A percentile compares a stretch with the other conserved stretches of the same genome.
Evolutionary conservation across 1,284 basidiomycete genomes (phyloP).

Genomic region (Mycena citricolor): DNA sequence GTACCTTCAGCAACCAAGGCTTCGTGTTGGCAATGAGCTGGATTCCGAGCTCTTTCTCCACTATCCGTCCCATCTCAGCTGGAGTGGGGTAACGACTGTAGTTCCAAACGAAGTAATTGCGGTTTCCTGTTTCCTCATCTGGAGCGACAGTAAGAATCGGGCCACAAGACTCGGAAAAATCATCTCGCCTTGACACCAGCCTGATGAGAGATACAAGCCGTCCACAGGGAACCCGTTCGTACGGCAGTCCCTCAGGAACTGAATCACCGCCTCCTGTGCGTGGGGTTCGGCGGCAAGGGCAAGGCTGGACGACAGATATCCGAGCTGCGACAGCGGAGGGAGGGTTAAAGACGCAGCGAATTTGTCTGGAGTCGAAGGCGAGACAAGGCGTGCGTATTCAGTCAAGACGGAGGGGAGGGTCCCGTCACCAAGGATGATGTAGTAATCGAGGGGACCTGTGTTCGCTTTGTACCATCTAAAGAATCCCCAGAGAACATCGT

Average conservation of each 20-base stretch:
- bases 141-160: background rate
- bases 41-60: slow-evolving; percentile 21
- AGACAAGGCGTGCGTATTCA: slow-evolving; percentile 23
- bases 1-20: slow-evolving; percentile 20
- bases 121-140: slow-evolving; percentile 19
- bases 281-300: slow-evolving; percentile 18
- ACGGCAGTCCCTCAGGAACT: slow-evolving; percentile 23
- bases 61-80: slow-evolving; percentile 18
- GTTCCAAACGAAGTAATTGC: slow-evolving; percentile 25
- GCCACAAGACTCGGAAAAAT: background rate
- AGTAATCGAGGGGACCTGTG: slow-evolving; percentile 22
- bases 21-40: slow-evolving; percentile 23
- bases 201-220: slow-evolving; percentile 23
- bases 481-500: slow-evolving; percentile 20
- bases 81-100: slow-evolving; percentile 21
- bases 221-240: slow-evolving; percentile 21
- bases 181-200: slow-evolving; percentile 20
- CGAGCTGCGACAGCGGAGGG: slow-evolving; percentile 23
- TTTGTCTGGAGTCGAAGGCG: slow-evolving; percentile 5
- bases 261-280: slow-evolving; percentile 20
- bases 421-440: slow-evolving; percentile 22
- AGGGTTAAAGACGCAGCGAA: slow-evolving; percentile 20
- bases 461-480: slow-evolving; percentile 22
- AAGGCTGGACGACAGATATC: slow-evolving; percentile 22
- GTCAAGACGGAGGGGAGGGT: slow-evolving; percentile 22